phyloP scores from a whole-genome alignment of 1,284 basidiomycete species.

The Puccinia coronata region DNA sequence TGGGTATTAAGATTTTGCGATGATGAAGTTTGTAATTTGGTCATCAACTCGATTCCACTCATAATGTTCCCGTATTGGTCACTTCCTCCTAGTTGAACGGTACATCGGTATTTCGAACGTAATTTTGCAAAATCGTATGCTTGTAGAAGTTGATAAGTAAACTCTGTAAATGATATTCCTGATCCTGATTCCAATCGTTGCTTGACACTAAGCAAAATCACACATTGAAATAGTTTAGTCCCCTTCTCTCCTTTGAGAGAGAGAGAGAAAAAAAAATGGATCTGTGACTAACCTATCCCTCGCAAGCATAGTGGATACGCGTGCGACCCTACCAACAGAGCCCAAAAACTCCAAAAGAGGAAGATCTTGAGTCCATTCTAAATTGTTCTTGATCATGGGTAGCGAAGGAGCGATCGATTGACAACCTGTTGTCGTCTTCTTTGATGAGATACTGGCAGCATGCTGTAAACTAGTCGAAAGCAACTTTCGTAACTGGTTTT shows the following conservation, averaged over 20 bases:
- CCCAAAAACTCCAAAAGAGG: slow-evolving; percentile 81
- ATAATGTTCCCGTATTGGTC: slow-evolving; percentile 99
- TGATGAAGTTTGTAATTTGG: slow-evolving; percentile 59
- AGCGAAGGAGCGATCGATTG: slow-evolving; percentile 56
- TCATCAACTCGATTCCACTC: slow-evolving; percentile 85
- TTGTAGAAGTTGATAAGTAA: slow-evolving; percentile 94
- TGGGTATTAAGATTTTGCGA: slow-evolving; percentile 47
- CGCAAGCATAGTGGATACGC: slow-evolving; percentile 85
- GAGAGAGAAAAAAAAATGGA: no score
- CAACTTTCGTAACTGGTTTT: slow-evolving; percentile 70
- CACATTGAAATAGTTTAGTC: not conserved
- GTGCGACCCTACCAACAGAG: slow-evolving; percentile 74
- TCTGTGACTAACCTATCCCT: slow-evolving; percentile 73
- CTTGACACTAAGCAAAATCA: slow-evolving; percentile 68
- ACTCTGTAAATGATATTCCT: slow-evolving; percentile 93
- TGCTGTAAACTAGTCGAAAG: slow-evolving; percentile 71
- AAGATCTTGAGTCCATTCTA: slow-evolving; percentile 76
- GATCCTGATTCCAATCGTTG: slow-evolving; percentile 69
- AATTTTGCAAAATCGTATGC: slow-evolving; percentile 90
- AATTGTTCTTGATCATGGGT: slow-evolving; percentile 73
- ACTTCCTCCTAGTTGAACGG: slow-evolving; percentile 88
- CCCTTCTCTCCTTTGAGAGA: not conserved
- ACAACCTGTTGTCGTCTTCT: slow-evolving; percentile 52
- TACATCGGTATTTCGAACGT: slow-evolving; percentile 70
- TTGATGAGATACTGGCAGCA: slow-evolving; percentile 61